Evolutionary conservation across 306 rosid genomes (phyloP).

Genomic region (Quercus parvula): DNA sequence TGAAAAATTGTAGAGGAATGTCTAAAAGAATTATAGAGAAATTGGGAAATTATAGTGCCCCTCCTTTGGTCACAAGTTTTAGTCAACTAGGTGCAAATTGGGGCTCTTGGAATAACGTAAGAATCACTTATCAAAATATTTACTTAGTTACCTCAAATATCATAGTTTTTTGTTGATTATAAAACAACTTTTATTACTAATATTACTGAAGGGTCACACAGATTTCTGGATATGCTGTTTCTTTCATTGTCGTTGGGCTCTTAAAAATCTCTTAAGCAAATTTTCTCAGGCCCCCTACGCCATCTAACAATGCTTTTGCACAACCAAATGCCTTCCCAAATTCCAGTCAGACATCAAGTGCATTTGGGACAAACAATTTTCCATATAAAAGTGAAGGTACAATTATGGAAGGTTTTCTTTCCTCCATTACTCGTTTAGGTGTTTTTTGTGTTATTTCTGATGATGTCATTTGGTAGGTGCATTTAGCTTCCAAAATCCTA

Average conservation of each 20-base stretch:
- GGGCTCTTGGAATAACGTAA: conserved; percentile 50
- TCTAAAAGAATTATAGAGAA: too few relatives aligned
- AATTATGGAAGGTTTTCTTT: background rate
- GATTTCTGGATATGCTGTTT: background rate
- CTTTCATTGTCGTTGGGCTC: background rate
- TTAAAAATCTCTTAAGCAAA: background rate
- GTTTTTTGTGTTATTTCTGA: background rate
- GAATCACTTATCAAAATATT: conserved; percentile 2
- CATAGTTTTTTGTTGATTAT: background rate
- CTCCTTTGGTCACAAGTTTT: conserved; percentile 77
- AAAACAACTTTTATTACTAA: background rate
- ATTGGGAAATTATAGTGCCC: conserved; percentile 18
- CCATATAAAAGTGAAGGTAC: conserved; percentile 27
- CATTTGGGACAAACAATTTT: conserved; percentile 21
- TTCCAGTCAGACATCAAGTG: conserved; percentile 22
- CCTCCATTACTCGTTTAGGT: background rate
- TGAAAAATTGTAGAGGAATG: too few relatives aligned
- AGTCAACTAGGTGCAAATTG: conserved; percentile 61
- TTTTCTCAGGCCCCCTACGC: conserved; percentile 52
- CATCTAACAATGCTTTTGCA: conserved; percentile 26
- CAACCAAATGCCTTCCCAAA: conserved; percentile 36
- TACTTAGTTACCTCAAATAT: background rate
- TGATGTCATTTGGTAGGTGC: conserved; percentile 9
- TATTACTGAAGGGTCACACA: background rate
- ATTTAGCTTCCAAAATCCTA: conserved; percentile 33